Percentiles rank a stretch among this genome's conserved stretches.
These are phyloP conservation scores for Vitis cinerea DNA, from an alignment of 164 flowering plant genomes.

Conservation along the genomic window DNA sequence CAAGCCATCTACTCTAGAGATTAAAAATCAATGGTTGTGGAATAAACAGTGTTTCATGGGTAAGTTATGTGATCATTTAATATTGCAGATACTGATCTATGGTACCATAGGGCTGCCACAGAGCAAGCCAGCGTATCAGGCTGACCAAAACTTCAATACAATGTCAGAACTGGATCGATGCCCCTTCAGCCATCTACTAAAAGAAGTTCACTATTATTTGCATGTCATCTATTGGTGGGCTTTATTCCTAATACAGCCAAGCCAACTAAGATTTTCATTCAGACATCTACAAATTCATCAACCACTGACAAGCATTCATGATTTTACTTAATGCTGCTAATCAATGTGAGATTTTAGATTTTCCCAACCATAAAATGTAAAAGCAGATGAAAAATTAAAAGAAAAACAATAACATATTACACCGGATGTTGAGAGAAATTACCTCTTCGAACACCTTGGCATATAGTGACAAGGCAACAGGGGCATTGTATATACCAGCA, in stretches of 20 bases:
- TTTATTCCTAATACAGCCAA: not conserved
- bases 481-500: constrained; percentile 93
- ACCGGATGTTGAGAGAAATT: constrained; percentile 10
- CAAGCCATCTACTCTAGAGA: too few species aligned
- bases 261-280: not conserved
- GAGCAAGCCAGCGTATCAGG: too few species aligned
- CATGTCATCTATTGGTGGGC: not conserved
- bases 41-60: too few species aligned
- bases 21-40: too few species aligned
- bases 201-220: not conserved
- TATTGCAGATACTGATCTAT: too few species aligned
- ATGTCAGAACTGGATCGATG: too few species aligned
- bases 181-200: too few species aligned
- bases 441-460: constrained; percentile 98
- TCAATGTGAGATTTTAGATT: not conserved
- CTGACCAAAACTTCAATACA: too few species aligned
- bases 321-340: not conserved
- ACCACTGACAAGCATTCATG: not conserved
- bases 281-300: not conserved
- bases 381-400: not conserved
- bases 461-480: constrained; percentile 81
- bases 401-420: not conserved
- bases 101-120: too few species aligned
- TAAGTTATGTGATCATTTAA: too few species aligned
- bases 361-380: not conserved